These are phyloP conservation scores for Pyronema omphalodes DNA, from an alignment of 495 filamentous ascomycete species.

Conservation along the genomic window DNA sequence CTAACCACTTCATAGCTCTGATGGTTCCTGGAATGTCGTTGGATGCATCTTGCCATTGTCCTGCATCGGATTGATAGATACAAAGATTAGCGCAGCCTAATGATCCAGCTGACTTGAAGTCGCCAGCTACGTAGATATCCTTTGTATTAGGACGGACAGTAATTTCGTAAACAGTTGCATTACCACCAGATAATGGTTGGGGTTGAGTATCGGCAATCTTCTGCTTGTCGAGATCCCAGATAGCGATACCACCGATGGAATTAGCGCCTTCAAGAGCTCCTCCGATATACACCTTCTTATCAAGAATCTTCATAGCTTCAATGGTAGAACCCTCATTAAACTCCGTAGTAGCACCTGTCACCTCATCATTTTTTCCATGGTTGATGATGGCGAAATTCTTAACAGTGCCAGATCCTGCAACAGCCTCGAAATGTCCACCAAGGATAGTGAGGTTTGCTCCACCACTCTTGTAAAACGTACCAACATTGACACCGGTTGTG, in stretches of 20 bases:
- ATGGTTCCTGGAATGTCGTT: constrained; percentile 54
- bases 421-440: constrained; percentile 70
- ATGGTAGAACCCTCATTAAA: constrained; percentile 57
- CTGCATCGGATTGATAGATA: constrained; percentile 43
- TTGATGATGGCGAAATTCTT: constrained; percentile 59
- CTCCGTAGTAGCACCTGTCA: constrained; percentile 51
- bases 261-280: constrained; percentile 56
- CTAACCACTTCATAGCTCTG: constrained; percentile 55
- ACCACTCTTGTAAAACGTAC: constrained; percentile 49
- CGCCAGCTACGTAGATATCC: constrained; percentile 72
- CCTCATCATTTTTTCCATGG: constrained; percentile 39
- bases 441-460: constrained; percentile 67
- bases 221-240: constrained; percentile 51
- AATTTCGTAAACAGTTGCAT: constrained; percentile 59
- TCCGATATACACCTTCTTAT: constrained; percentile 61
- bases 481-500: constrained; percentile 48
- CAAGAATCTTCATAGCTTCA: constrained; percentile 42
- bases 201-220: constrained; percentile 36
- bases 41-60: constrained; percentile 55
- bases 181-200: constrained; percentile 44
- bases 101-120: constrained; percentile 63
- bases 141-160: constrained; percentile 42
- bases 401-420: constrained; percentile 49
- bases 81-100: constrained; percentile 69
- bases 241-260: constrained; percentile 51